Base-by-base conservation (phyloP, 768 basidiomycete genomes). In the Podaxis mareebaensis region DNA sequence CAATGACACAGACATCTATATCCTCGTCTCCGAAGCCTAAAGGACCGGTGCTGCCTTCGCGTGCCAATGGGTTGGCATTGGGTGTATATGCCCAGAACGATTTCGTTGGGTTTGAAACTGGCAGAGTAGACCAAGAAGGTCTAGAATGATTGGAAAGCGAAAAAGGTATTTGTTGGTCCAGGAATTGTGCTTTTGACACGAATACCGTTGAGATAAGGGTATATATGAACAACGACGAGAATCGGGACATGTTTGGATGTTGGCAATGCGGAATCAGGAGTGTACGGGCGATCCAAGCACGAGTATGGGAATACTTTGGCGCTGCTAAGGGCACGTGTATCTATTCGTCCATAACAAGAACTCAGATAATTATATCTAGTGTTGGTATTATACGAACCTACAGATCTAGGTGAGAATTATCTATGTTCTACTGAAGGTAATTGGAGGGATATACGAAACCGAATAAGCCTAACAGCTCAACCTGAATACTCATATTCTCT, bases 1-100 rank as follows among this genome's bases (percentile, higher is more conserved):
- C 93, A 49, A 95, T 85, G 66, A 94, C 87, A 65, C 87, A 91
- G 10, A 93, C 75, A 68, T 94, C 92, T 3, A 86, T 86, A 56
- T 86, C 83, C 0, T 69, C 53, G 0, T 85, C 84, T 48, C 36
- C 54, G 4, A 63, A 63, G n/a, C 61, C 61, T n/a, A 93, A 72
- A 1, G 72, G 65, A 0, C 88, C 89, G 6, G 76, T 73, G 68
- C 91, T 92, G 1, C 92, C 93, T 60, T 84, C 82, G 2, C 74
- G 76, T 0, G 87, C 89, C 0, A 92, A 76, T 0, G 90, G 90
- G 69, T 90, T 92, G 0, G 81, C 87, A 22, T 77, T 80, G 0
- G 84, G 81, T 0, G 79, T 78, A 67, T 87, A 74, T 33, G 85
- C 77, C 92, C 93, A 94, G 72, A 90, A 91, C 0, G 93, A 90